Conservation (phyloP, 306 rosid species). For the Corylus avellana region DNA sequence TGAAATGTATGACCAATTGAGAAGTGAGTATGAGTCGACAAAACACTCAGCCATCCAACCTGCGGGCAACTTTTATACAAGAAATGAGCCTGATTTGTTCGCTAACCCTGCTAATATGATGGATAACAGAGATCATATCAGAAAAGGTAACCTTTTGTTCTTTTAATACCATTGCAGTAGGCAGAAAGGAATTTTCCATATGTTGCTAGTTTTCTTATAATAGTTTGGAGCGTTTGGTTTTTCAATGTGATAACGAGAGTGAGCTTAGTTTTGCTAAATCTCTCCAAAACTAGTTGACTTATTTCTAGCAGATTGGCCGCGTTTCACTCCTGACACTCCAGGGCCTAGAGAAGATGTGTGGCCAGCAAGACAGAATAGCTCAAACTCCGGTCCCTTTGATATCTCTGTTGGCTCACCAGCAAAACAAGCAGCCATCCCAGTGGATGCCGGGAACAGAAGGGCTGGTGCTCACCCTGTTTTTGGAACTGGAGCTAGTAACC, state of each 20-base stretch:
- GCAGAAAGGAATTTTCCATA: neutral
- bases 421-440: constrained; percentile 54
- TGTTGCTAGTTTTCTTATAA: neutral
- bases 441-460: constrained; percentile 78
- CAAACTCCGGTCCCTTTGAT: constrained; percentile 78
- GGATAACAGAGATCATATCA: constrained; percentile 69
- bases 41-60: constrained; percentile 93
- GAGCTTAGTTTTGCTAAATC: constrained; percentile 36
- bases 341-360: constrained; percentile 96
- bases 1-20: constrained; percentile 97
- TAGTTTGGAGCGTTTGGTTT: constrained; percentile 2
- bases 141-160: constrained; percentile 70
- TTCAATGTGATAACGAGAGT: constrained; percentile 7
- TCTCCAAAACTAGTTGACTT: constrained; percentile 85
- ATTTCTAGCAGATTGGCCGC: constrained; percentile 81
- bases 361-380: constrained; percentile 89
- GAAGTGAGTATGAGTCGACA: constrained; percentile 72
- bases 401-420: constrained; percentile 80
- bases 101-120: constrained; percentile 63
- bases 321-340: constrained; percentile 89
- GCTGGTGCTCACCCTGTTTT: constrained; percentile 51
- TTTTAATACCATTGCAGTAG: constrained; percentile 4
- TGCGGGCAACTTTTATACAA: constrained; percentile 68
- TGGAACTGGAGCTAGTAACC: constrained; percentile 66
- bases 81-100: constrained; percentile 86